Conservation (phyloP, 2,329 filamentous ascomycete species). For the Thermoascus crustaceus region DNA sequence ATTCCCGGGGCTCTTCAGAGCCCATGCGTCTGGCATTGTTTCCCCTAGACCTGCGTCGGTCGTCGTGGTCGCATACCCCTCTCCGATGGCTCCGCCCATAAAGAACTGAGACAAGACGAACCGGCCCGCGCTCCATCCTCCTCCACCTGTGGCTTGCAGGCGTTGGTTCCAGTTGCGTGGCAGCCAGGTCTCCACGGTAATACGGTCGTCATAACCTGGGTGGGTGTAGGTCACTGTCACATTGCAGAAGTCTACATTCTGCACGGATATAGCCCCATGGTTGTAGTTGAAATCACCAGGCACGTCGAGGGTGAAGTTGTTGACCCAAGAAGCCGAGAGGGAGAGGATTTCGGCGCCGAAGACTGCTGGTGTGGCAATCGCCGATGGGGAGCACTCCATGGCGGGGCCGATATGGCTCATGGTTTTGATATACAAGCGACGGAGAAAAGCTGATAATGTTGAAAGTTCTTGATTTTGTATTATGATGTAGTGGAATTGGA, state of each 20-base stretch:
- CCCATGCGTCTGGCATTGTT: conserved; percentile 4
- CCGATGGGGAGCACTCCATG: conserved; percentile 5
- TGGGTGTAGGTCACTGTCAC: conserved; percentile 33
- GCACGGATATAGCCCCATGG: conserved; percentile 1
- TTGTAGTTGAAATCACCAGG: conserved; percentile 7
- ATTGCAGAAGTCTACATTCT: conserved; percentile 26
- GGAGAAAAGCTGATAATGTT: too few species aligned
- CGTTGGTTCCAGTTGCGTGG: conserved; percentile 30
- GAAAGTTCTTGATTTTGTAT: too few species aligned
- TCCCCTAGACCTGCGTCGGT: conserved; percentile 10
- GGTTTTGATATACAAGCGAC: too few species aligned
- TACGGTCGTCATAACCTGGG: conserved; percentile 26
- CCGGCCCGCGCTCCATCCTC: conserved; percentile 19
- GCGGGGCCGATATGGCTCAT: too few species aligned
- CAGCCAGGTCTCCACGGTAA: conserved; percentile 26
- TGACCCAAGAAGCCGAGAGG: conserved; percentile 10
- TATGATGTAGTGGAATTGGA: too few species aligned
- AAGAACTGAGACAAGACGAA: conserved; percentile 7
- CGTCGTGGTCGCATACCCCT: conserved; percentile 6
- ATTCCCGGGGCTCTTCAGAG: conserved; percentile 7
- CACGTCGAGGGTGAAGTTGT: conserved; percentile 9
- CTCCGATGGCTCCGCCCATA: conserved; percentile 8
- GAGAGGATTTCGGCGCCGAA: conserved; percentile 13
- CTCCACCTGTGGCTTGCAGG: conserved; percentile 33
- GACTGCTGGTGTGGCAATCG: conserved; percentile 6